Conservation (phyloP, 1,139 yeast genomes). For the Candida frijolesensis region DNA sequence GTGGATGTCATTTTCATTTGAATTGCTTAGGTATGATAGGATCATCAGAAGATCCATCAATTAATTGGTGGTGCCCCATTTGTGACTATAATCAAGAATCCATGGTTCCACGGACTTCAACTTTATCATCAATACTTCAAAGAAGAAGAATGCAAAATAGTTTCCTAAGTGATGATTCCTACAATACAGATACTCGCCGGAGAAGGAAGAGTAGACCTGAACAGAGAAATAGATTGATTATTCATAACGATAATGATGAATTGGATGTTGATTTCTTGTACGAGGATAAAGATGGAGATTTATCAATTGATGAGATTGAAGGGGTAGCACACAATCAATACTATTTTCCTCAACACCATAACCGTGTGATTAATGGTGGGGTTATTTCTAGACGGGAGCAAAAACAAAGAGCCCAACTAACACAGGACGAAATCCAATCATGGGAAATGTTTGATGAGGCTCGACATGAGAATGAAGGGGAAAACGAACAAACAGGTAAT, state of each 20-base stretch:
- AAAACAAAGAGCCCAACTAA: conserved; percentile 29
- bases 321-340: neutral
- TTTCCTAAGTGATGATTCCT: neutral
- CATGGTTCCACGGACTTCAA: conserved; percentile 12
- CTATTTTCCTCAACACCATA: neutral
- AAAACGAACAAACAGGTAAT: neutral
- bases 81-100: conserved; percentile 43
- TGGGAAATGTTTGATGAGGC: conserved; percentile 45
- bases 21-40: conserved; percentile 28
- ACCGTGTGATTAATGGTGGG: conserved; percentile 42
- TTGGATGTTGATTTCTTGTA: conserved; percentile 39
- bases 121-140: too few species aligned
- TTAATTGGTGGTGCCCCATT: conserved; percentile 46
- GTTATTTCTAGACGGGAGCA: conserved; percentile 40
- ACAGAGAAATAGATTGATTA: conserved; percentile 19
- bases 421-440: conserved; percentile 40
- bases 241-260: conserved; percentile 36
- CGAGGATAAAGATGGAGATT: conserved; percentile 16
- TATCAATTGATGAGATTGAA: conserved; percentile 11
- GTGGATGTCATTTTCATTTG: conserved; percentile 39
- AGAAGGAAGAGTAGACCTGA: neutral
- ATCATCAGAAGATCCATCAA: conserved; percentile 14
- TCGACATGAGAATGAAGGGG: conserved; percentile 14
- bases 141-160: neutral
- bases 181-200: neutral